A percentile compares a stretch with the other conserved stretches of the same genome.
phyloP scores from a whole-genome alignment of 2,329 filamentous ascomycete genomes.

The Pseudogymnoascus sp. region DNA sequence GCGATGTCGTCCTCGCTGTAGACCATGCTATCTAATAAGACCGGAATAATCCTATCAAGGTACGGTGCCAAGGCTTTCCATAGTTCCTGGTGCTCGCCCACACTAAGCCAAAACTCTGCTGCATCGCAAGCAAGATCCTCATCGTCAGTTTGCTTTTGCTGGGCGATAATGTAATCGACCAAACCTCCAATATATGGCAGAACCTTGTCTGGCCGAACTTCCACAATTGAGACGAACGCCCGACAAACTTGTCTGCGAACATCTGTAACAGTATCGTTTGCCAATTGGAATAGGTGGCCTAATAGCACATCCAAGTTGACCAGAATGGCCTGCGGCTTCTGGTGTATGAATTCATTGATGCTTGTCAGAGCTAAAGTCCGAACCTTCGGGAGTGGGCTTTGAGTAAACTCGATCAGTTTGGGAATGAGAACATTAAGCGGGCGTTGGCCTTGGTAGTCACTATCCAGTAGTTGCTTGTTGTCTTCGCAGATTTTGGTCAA shows the following conservation, averaged over 20 bases:
- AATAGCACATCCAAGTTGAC: conserved; percentile 74
- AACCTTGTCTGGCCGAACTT: conserved; percentile 83
- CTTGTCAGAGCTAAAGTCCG: conserved; percentile 70
- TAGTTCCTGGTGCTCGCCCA: conserved; percentile 77
- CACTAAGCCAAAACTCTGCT: conserved; percentile 93
- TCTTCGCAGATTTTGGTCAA: conserved; percentile 96
- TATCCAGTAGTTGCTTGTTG: conserved; percentile 76
- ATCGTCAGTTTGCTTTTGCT: conserved; percentile 74
- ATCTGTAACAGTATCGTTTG: conserved; percentile 67
- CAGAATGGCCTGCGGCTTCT: conserved; percentile 73
- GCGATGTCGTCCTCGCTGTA: conserved; percentile 92
- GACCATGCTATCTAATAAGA: conserved; percentile 88
- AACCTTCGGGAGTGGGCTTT: conserved; percentile 66
- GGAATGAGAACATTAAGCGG: conserved; percentile 84
- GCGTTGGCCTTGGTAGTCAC: conserved; percentile 78
- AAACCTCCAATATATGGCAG: conserved; percentile 78
- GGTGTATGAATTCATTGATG: conserved; percentile 86
- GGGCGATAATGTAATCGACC: conserved; percentile 85
- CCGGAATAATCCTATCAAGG: conserved; percentile 76
- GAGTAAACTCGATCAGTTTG: conserved; percentile 79
- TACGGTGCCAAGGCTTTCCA: conserved; percentile 69
- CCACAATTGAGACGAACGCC: conserved; percentile 84
- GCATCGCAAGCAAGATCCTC: conserved; percentile 88
- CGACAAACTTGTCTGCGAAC: conserved; percentile 90
- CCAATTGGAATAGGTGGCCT: conserved; percentile 71